Base-by-base conservation (phyloP, 2,329 filamentous ascomycete species). In the Colletotrichum zoysiae region DNA sequence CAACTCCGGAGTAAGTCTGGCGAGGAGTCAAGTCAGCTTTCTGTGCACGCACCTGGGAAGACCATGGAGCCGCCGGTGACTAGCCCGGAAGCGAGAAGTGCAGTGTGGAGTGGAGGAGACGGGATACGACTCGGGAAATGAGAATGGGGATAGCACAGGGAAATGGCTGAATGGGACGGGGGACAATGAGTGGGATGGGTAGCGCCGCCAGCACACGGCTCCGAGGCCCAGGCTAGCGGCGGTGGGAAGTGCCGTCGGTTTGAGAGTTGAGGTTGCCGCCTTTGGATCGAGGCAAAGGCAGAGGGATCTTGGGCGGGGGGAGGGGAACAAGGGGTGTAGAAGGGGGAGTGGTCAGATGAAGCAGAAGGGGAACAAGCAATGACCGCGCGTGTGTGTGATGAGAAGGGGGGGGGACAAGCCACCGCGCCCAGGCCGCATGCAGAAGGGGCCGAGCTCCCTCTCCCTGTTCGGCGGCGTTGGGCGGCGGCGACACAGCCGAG, bases 1-100 rank as follows among this genome's bases (percentile, higher is more conserved):
- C 73, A 89, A 82, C 78, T 90, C 88, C 63, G 88, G 87, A 11
- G 87, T 89, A 63, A 90, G 79, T 75, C 83, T 85, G 76, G 66
- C 55, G 60, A 44, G 26, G 44, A 2, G 18, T 65, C 61, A 61
- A 40, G 59, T 71, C 69, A 71, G 66, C 61, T 50, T 61, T 44
- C 23, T 53, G 48, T 50, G 48, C 60, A 51, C 48, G 38, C 44
- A 55, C 26, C 64, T 33, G 57, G n/a, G 33, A 20, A 46, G 12
- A 62, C 46, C 35, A 26, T 60, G 35, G 48, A 64, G 56, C 57
- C 71, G 65, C 57, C 71, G 65, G 65, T 60, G 48, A 59, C 57
- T 59, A 48, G 61, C 23, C 62, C 65, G 68, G 64, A 57, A 23
- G 69, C 40, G 44, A 71, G 63, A 68, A 58, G 73, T 68, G 68